Conservation (phyloP, 352 stramenopile species). For the Globisporangium parvum region DNA sequence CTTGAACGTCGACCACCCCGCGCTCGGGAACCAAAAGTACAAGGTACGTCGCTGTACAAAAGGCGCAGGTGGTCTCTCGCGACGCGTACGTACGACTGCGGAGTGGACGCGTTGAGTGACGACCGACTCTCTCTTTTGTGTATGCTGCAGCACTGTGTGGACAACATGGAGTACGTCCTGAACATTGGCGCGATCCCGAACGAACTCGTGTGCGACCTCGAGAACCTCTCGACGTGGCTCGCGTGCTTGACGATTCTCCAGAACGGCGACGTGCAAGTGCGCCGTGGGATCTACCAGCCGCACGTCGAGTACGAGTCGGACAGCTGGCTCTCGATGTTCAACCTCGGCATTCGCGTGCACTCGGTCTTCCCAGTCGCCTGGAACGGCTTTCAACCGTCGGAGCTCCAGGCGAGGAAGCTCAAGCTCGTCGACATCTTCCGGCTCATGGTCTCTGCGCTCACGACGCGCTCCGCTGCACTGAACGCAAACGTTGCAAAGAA, state of each 20-base stretch:
- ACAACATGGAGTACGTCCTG: slow-evolving; percentile 86
- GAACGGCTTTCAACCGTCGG: slow-evolving; percentile 49
- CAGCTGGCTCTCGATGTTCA: slow-evolving; percentile 87
- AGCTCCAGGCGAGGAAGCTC: slow-evolving; percentile 23
- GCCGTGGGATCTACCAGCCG: slow-evolving; percentile 60
- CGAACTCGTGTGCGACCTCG: slow-evolving; percentile 66
- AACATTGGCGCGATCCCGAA: slow-evolving; percentile 70
- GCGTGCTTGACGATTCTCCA: slow-evolving; percentile 53
- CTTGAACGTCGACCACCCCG: slow-evolving; percentile 72
- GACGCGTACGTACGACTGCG: no score
- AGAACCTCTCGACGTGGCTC: slow-evolving; percentile 71
- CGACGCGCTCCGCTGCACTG: slow-evolving; percentile 37
- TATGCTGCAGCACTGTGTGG: slow-evolving; percentile 58
- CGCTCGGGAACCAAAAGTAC: slow-evolving; percentile 82
- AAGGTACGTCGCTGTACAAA: slow-evolving; percentile 53
- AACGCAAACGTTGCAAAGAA: slow-evolving; percentile 59
- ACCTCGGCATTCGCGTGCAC: slow-evolving; percentile 82
- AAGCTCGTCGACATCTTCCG: slow-evolving; percentile 42
- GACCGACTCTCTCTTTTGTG: slow-evolving; percentile 6
- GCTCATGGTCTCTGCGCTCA: slow-evolving; percentile 31
- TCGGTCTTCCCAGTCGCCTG: slow-evolving; percentile 78
- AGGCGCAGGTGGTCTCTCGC: no score
- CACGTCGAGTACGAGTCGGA: slow-evolving; percentile 88
- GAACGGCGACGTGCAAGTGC: slow-evolving; percentile 69
- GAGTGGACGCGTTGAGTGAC: neutral